phyloP scores from a whole-genome alignment of 1,139 yeast species.

The Kodamaea arcana region DNA sequence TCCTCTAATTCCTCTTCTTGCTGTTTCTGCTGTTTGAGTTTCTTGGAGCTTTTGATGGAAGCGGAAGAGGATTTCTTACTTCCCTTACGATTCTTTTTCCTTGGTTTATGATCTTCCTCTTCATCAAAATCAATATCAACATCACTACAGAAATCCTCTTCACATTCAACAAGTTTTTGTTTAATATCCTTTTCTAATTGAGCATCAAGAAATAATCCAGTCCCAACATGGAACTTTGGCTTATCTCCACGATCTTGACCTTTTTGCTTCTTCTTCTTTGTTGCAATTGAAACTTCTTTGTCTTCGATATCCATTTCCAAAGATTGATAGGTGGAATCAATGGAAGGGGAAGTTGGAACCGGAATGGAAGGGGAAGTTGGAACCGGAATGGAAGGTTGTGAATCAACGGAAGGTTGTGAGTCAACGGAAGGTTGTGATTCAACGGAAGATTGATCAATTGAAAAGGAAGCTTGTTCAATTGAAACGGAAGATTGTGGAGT shows the following conservation, averaged over 20 bases:
- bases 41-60: neutral
- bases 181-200: conserved; percentile 16
- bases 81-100: neutral
- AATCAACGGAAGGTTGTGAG: too few relatives aligned
- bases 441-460: too few relatives aligned
- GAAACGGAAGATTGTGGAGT: too few relatives aligned
- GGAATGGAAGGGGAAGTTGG: neutral
- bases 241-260: conserved; percentile 1
- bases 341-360: neutral
- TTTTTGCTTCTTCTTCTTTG: neutral
- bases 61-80: neutral
- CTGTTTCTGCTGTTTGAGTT: neutral
- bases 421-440: too few relatives aligned
- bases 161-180: conserved; percentile 7
- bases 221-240: conserved; percentile 18
- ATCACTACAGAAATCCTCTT: conserved; percentile 6
- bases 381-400: neutral
- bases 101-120: conserved; percentile 3
- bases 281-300: neutral
- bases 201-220: conserved; percentile 19
- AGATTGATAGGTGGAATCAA: too few relatives aligned
- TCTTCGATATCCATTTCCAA: neutral
- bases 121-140: neutral
- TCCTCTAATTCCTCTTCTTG: conserved; percentile 1
- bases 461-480: too few relatives aligned